Base-by-base conservation (phyloP, 768 basidiomycete genomes). In the Chalciporus chontae region DNA sequence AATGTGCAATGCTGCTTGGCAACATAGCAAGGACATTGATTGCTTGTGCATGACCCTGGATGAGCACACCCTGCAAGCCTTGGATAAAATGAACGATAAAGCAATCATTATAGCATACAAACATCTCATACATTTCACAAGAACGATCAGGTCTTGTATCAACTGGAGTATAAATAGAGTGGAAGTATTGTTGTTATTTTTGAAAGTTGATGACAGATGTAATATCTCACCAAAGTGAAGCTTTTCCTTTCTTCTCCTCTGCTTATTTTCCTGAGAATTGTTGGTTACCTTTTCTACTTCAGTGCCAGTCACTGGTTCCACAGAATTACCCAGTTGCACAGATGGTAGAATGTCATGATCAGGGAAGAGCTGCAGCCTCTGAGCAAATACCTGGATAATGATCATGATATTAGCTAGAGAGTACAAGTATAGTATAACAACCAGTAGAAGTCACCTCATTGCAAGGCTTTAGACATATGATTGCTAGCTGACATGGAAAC, bases 401-500 rank as follows among this genome's bases (percentile, higher is more conserved):
- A 47, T 5, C 13, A 17, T 5, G 8, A 24, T 5, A 50, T n/a
- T 9, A 32, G 3, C 13, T 8, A 14, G 32, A 23, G 14, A 6
- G 0, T 13, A 3, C 4, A 40, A 4, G 1, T 24, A 15, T 23
- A 3, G 10, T 19, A 11, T 4, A 17, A 37, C 1, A 46, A 26
- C 1, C 6, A 21, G 0, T 15, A 23, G 3, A 9, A 14, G 6
- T 31, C 52, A 76, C 80, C 65, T 81, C 71, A 24, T 64, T 61
- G 49, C 81, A 84, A 9, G 72, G 69, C 50, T 71, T 76, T 10
- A 73, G 68, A 41, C 75, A 76, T 26, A 82, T 70, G 1, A 66
- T 52, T 17, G 80, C 74, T 23, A 83, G 52, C 52, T 78, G 69
- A 52, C 82, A 84, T 0, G 80, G 79, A 15, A 60, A 54, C 18